Evolutionary conservation across 306 rosid genomes (phyloP).

Genomic region (Ceratonia siliqua): DNA sequence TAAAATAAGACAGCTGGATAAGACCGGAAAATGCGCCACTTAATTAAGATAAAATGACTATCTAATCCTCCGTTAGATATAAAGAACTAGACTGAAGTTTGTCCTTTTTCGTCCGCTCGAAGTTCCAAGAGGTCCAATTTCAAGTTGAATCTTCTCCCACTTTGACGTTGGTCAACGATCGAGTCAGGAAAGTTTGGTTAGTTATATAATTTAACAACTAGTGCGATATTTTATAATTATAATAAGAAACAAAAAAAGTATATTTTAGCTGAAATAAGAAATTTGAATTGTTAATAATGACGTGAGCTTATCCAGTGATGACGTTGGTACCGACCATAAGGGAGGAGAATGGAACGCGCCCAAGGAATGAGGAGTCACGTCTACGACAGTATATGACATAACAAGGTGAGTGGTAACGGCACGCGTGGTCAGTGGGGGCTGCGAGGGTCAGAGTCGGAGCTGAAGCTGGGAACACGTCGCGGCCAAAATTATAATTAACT

Average conservation of each 20-base stretch:
- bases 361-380: neutral
- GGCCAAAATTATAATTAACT: no score
- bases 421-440: constrained; percentile 6
- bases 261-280: no score
- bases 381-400: neutral
- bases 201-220: neutral
- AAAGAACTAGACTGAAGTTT: neutral
- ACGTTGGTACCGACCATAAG: neutral
- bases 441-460: neutral
- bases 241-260: no score
- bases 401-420: neutral
- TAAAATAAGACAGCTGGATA: neutral
- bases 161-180: neutral
- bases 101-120: neutral
- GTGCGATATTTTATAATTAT: no score
- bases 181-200: neutral
- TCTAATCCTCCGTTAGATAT: neutral
- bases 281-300: no score
- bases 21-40: constrained; percentile 3
- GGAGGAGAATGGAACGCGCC: neutral
- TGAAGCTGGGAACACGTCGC: neutral
- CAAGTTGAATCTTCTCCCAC: neutral
- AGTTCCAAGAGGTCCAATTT: neutral
- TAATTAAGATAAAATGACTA: neutral
- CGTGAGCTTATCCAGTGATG: neutral